phyloP scores from a whole-genome alignment of 2,329 filamentous ascomycete species.

The Biscogniauxia marginata region DNA sequence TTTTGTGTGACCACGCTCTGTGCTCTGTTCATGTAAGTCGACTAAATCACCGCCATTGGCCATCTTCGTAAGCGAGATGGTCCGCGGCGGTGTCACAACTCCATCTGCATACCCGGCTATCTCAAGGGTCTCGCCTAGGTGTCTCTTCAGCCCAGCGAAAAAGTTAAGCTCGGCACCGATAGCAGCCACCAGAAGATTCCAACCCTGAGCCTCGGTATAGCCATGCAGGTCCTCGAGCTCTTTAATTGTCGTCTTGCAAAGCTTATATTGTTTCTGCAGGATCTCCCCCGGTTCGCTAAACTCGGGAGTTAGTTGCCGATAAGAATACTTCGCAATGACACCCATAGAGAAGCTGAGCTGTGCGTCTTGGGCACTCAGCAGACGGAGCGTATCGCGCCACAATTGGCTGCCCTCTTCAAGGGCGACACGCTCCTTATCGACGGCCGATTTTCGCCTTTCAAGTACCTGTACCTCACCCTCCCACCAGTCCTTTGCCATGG shows the following conservation, averaged over 20 bases:
- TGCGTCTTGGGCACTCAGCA: slow-evolving; percentile 64
- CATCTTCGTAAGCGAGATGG: neutral
- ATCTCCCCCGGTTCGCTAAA: slow-evolving; percentile 35
- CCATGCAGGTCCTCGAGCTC: slow-evolving; percentile 55
- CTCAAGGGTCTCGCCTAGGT: slow-evolving; percentile 46
- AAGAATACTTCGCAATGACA: slow-evolving; percentile 17
- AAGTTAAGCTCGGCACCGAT: slow-evolving; percentile 73
- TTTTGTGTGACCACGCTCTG: neutral
- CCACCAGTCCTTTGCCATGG: slow-evolving; percentile 73
- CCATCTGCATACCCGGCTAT: slow-evolving; percentile 30
- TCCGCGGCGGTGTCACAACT: slow-evolving; percentile 11
- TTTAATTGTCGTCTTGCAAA: slow-evolving; percentile 54
- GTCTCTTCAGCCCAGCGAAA: slow-evolving; percentile 57
- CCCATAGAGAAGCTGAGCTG: slow-evolving; percentile 21
- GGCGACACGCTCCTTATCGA: slow-evolving; percentile 62
- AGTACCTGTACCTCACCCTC: slow-evolving; percentile 59
- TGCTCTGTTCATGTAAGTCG: slow-evolving; percentile 10
- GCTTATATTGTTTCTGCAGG: slow-evolving; percentile 48
- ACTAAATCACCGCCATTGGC: slow-evolving; percentile 14
- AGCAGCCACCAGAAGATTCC: slow-evolving; percentile 74
- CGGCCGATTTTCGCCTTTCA: slow-evolving; percentile 51
- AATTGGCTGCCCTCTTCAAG: slow-evolving; percentile 65
- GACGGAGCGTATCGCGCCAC: slow-evolving; percentile 62
- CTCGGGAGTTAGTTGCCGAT: slow-evolving; percentile 21
- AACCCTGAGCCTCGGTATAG: slow-evolving; percentile 59